Evolutionary conservation across 2,329 filamentous ascomycete species (phyloP), one percentile per base, ranked within the genome.

Genomic region (Monosporascus ibericus): DNA sequence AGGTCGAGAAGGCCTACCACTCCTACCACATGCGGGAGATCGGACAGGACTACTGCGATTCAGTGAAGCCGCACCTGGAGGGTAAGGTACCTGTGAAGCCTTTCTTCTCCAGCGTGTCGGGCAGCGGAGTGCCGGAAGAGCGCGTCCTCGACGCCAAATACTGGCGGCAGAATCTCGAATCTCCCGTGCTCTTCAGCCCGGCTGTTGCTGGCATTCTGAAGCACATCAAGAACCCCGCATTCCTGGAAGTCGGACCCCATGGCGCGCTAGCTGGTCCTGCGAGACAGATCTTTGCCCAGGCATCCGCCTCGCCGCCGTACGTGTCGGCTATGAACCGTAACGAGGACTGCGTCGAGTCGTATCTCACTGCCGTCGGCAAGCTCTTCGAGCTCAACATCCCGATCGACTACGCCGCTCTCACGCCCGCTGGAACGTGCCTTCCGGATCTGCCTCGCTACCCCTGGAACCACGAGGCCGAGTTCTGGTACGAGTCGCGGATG

Each of bases 201-300:
- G 60, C 59, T 5, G 54, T 62, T 1, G 40, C 52, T 6, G 50
- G 38, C 25, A 6, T 62, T 5, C 24, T 60, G 2, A 47, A 55
- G 22, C 47, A 55, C 30, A 36, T 22, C 14, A 15, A 48, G 22
- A 57, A 56, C 37, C 47, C 44, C 1, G 27, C 60, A 1, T 58
- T 61, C 24, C 11, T 65, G 3, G 62, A 65, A 46, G 49, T 65
- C 15, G 63, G 63, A 2, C 59, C 63, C 2, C 63, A 65, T 44
- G 39, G 53, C 0, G 53, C 63, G 2, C 56, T 65, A 3, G 51
- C 55, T 0, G 63, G 60, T 2, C 62, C 62, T 1, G 5, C 61
- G 2, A 20, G 57, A 6, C 58, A 64, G 37, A 62, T 63, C 22
- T 38, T 55, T 14, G 49, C 54, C 2, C 30, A 52, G 7, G 42